Conservation (phyloP, 2,329 filamentous ascomycete genomes). For the Rhinocladiella similis region DNA sequence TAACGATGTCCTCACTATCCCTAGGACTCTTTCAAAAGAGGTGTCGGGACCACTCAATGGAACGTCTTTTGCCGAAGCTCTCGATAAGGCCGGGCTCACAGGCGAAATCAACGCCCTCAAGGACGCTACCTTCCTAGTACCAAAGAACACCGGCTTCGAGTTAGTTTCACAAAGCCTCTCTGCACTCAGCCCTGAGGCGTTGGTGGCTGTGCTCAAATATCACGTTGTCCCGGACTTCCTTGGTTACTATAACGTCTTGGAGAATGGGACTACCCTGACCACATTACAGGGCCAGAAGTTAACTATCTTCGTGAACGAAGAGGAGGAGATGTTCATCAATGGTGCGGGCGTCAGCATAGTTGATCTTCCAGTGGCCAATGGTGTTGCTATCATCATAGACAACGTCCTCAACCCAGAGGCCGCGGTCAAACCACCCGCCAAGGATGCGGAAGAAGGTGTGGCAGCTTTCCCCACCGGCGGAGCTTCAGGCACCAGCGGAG, state of each 20-base stretch:
- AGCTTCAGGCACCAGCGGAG: not conserved
- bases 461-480: slow-evolving; percentile 1
- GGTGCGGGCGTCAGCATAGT: not conserved
- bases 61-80: slow-evolving; percentile 3
- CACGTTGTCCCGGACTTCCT: slow-evolving; percentile 3
- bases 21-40: not conserved
- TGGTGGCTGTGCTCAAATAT: slow-evolving; percentile 8
- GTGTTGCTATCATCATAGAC: slow-evolving; percentile 11
- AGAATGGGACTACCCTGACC: slow-evolving; percentile 1
- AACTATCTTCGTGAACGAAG: slow-evolving; percentile 3
- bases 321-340: slow-evolving; percentile 9
- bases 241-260: not conserved
- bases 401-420: slow-evolving; percentile 10
- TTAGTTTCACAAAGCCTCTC: slow-evolving; percentile 1
- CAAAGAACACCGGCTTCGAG: slow-evolving; percentile 1
- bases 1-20: slow-evolving; percentile 2
- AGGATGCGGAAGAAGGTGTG: slow-evolving; percentile 6
- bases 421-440: not conserved
- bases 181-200: not conserved
- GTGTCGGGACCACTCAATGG: not conserved
- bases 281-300: slow-evolving; percentile 5
- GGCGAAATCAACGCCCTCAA: slow-evolving; percentile 1
- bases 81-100: slow-evolving; percentile 4
- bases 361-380: slow-evolving; percentile 7
- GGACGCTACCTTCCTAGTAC: slow-evolving; percentile 8